Conservation (phyloP, 1,139 yeast species). For the Candida buenavistaensis region DNA sequence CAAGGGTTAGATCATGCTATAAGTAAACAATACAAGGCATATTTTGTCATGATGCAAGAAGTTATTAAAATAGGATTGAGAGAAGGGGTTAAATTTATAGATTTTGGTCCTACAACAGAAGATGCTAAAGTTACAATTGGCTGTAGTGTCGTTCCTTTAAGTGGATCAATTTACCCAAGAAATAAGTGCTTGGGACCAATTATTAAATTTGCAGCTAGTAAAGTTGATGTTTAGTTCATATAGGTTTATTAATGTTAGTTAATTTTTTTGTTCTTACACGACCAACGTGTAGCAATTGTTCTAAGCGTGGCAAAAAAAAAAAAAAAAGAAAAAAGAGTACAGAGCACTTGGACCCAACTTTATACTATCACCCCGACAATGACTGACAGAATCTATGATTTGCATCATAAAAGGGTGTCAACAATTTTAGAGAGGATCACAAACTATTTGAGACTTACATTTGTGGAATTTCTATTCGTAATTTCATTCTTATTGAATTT, state of each 20-base stretch:
- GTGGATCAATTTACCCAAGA: conserved; percentile 26
- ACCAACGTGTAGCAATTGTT: no score
- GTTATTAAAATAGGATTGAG: conserved; percentile 40
- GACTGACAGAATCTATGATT: conserved; percentile 19
- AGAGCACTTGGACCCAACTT: neutral
- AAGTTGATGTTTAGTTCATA: conserved; percentile 21
- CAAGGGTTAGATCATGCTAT: conserved; percentile 44
- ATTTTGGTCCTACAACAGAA: conserved; percentile 39
- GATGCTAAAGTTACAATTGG: conserved; percentile 46
- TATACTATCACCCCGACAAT: neutral
- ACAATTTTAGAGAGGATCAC: conserved; percentile 1
- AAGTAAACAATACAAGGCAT: conserved; percentile 41
- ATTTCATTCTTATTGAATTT: conserved; percentile 34
- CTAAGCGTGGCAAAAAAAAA: neutral
- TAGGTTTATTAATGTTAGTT: no score
- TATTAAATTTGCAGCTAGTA: conserved; percentile 21
- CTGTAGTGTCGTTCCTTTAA: conserved; percentile 34
- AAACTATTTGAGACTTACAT: conserved; percentile 15
- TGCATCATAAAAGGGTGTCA: conserved; percentile 18
- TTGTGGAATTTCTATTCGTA: conserved; percentile 25
- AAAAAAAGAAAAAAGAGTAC: neutral
- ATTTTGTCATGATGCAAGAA: conserved; percentile 51
- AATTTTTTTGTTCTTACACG: no score
- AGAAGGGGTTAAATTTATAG: conserved; percentile 40
- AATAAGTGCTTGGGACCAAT: conserved; percentile 18